Evolutionary conservation across 306 rosid species (phyloP), one percentile per base, ranked within the genome.

Genomic region (Hippophae gyantsensis): DNA sequence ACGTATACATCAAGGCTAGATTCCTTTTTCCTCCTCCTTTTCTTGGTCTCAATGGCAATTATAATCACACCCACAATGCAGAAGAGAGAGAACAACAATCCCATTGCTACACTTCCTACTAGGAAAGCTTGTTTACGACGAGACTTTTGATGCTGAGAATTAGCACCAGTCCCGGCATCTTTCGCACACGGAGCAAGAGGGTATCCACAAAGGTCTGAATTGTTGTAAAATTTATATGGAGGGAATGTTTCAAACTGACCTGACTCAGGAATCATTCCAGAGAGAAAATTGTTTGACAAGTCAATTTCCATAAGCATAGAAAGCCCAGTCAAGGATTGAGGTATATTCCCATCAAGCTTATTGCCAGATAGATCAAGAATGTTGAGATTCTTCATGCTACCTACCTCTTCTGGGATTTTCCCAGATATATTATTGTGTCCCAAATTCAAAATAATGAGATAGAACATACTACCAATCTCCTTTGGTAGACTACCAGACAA

Each of bases 311-410:
- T 75, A 43, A 93, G 83, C 78, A 83, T 10, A 8, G 95, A 73
- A 18, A 86, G 88, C 13, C 78, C 72, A 2, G 85, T 51, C 62
- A 93, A 60, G 8, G 81, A 6, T 27, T 38, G 84, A 2, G 99
- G 99, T 57, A 93, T 93, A 13, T 55, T 66, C 25, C 97, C 97
- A 6, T 62, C 66, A 26, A 93, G 81, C 74, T 51, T 69, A 66
- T 93, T 93, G 62, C 80, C 42, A 3, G 99, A 93, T 58, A 93
- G 90, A 74, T 88, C 95, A 74, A 93, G 95, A 42, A 93, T 88
- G 84, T 88, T 89, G 11, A 93, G 79, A 25, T 60, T 72, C 46
- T 40, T 78, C 67, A 81, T 63, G 42, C 23, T 75, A 14, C 99
- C 95, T 38, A 93, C 77, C 76, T 93, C 94, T 54, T 72, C 69